phyloP scores from a whole-genome alignment of 306 rosid species.

The Sicyos edulis region DNA sequence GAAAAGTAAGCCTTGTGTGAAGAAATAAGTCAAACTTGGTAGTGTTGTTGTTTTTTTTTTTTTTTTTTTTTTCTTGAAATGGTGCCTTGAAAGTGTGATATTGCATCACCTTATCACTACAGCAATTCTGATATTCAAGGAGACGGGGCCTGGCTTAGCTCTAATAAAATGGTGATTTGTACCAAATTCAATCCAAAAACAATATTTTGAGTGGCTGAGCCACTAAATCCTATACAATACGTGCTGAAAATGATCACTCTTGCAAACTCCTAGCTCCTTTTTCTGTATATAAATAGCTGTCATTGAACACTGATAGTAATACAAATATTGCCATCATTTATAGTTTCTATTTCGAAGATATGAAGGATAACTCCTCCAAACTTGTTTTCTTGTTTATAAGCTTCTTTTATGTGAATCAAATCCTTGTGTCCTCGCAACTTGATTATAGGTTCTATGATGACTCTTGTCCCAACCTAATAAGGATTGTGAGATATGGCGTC shows the following conservation, averaged over 20 bases:
- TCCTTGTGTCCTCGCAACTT: conserved; percentile 54
- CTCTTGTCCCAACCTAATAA: conserved; percentile 54
- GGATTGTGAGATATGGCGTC: conserved; percentile 49
- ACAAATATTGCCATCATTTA: background rate
- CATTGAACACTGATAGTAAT: background rate
- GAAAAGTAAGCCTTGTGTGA: conserved; percentile 1
- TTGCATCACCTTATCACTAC: conserved; percentile 41
- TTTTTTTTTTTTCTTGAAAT: background rate
- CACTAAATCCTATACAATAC: conserved; percentile 30
- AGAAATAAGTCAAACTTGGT: conserved; percentile 2
- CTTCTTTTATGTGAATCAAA: conserved; percentile 33
- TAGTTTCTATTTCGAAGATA: background rate
- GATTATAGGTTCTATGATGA: conserved; percentile 53
- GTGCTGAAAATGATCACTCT: too few species aligned
- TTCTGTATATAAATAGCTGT: background rate
- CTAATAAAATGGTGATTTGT: conserved; percentile 31
- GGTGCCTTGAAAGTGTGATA: conserved; percentile 17
- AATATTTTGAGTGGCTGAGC: conserved; percentile 44
- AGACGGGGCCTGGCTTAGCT: conserved; percentile 4
- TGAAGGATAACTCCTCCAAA: conserved; percentile 24
- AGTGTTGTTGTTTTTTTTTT: background rate
- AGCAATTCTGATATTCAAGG: conserved; percentile 1
- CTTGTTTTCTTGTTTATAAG: conserved; percentile 32
- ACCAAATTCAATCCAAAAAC: conserved; percentile 37
- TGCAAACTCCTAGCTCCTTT: background rate